A percentile compares a stretch with the other conserved stretches of the same genome.
These are phyloP conservation scores for Aureobasidium sp. DNA, from an alignment of 2,329 filamentous ascomycete species.

Conservation along the genomic window DNA sequence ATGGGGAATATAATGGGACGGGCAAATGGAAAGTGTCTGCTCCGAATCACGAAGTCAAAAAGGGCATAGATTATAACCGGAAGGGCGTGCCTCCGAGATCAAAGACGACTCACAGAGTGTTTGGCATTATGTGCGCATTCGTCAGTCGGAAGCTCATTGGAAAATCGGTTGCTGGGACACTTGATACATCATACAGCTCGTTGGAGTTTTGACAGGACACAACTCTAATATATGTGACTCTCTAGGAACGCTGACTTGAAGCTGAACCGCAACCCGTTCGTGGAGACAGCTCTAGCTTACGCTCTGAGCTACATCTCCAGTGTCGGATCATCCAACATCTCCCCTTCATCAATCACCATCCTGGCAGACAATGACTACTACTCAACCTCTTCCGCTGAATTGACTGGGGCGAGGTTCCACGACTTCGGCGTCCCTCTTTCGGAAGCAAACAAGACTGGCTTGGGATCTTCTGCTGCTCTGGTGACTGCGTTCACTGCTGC, in stretches of 20 bases:
- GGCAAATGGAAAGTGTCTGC: not conserved
- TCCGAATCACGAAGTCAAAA: not conserved
- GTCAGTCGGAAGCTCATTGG: not conserved
- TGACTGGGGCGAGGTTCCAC: slow-evolving; percentile 52
- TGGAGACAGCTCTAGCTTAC: slow-evolving; percentile 86
- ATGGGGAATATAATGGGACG: not conserved
- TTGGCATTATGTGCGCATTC: not conserved
- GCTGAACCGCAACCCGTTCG: slow-evolving; percentile 68
- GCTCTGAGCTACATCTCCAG: slow-evolving; percentile 70
- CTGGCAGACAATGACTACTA: slow-evolving; percentile 97
- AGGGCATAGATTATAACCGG: not conserved
- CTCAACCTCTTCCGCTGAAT: slow-evolving; percentile 54
- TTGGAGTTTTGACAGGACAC: not conserved
- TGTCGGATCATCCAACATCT: slow-evolving; percentile 48
- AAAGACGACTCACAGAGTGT: not conserved
- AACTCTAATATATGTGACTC: slow-evolving; percentile 19
- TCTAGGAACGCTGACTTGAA: slow-evolving; percentile 30
- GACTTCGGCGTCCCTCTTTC: slow-evolving; percentile 69
- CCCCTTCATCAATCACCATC: slow-evolving; percentile 70
- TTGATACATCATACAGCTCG: not conserved
- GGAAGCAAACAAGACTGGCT: slow-evolving; percentile 86
- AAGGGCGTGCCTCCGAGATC: not conserved
- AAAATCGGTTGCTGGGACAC: not conserved
- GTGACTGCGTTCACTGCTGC: slow-evolving; percentile 80
- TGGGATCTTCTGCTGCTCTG: slow-evolving; percentile 89